phyloP scores from a whole-genome alignment of 179 eudicot species.

The Drosera spatulata region DNA sequence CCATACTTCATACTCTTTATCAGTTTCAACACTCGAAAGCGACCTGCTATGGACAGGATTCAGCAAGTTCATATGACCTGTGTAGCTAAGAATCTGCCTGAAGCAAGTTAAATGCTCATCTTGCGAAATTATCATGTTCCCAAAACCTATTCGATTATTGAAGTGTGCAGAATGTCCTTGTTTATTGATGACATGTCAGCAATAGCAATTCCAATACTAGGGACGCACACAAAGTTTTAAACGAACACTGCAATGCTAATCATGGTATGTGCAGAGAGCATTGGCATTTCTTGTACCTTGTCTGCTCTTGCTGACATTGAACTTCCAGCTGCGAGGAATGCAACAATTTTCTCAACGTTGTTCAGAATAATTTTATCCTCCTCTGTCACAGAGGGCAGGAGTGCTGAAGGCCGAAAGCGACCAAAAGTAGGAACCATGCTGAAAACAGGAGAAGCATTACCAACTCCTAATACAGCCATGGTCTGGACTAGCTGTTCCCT shows the following conservation, averaged over 20 bases:
- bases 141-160: no score
- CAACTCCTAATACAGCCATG: conserved; percentile 52
- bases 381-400: conserved; percentile 67
- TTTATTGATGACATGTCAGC: no score
- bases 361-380: conserved; percentile 81
- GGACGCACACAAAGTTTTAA: not conserved
- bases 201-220: no score
- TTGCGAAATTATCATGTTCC: no score
- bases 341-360: conserved; percentile 75
- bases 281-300: conserved; percentile 31
- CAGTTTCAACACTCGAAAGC: no score
- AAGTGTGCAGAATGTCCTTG: no score
- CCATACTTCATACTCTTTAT: no score
- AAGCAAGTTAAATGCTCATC: no score
- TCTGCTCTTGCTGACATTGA: conserved; percentile 38
- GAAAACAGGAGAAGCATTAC: conserved; percentile 54
- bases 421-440: conserved; percentile 71
- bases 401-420: conserved; percentile 52
- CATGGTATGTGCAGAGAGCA: not conserved
- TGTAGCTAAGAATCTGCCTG: no score
- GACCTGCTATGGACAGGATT: no score
- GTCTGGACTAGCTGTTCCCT: conserved; percentile 80
- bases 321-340: conserved; percentile 77
- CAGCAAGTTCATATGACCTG: no score
- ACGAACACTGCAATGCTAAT: no score